These are phyloP conservation scores for Zoysia pacifica DNA, from an alignment of 176 grass and related monocot species.

Conservation along the genomic window DNA sequence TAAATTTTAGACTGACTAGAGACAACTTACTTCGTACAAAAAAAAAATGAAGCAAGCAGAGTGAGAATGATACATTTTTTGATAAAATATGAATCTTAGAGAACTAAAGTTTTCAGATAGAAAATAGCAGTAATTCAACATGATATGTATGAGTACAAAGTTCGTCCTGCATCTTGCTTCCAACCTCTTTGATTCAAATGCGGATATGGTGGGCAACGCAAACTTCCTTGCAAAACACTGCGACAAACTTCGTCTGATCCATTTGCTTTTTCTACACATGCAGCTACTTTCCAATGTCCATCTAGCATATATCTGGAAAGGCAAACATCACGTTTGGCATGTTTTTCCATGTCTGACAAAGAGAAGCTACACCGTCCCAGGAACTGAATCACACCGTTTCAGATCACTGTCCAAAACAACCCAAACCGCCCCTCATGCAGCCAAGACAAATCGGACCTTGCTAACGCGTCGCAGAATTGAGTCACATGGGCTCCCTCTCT, in stretches of 20 bases:
- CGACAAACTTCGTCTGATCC: no score
- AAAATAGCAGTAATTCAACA: conserved; percentile 24
- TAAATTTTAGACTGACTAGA: conserved; percentile 17
- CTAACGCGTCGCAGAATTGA: conserved; percentile 14
- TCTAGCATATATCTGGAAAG: conserved; percentile 15
- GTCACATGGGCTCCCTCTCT: conserved; percentile 26
- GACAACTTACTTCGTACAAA: not conserved
- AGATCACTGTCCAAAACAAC: conserved; percentile 1
- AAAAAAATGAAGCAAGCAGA: no score
- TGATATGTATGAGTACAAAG: conserved; percentile 30
- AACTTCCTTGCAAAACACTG: no score
- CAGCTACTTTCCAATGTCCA: not conserved
- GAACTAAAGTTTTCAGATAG: conserved; percentile 29
- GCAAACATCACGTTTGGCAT: conserved; percentile 33
- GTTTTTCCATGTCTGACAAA: conserved; percentile 5
- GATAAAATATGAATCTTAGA: no score
- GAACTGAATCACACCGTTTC: conserved; percentile 18
- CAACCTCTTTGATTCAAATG: conserved; percentile 5
- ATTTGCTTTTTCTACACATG: not conserved
- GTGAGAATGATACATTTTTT: no score
- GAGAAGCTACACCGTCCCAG: conserved; percentile 11
- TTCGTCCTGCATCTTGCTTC: conserved; percentile 34
- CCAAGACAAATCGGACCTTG: not conserved
- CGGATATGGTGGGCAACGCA: no score
- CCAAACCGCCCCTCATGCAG: not conserved